These are phyloP conservation scores for Podaxis sp. DNA, from an alignment of 768 basidiomycete species.

Conservation along the genomic window DNA sequence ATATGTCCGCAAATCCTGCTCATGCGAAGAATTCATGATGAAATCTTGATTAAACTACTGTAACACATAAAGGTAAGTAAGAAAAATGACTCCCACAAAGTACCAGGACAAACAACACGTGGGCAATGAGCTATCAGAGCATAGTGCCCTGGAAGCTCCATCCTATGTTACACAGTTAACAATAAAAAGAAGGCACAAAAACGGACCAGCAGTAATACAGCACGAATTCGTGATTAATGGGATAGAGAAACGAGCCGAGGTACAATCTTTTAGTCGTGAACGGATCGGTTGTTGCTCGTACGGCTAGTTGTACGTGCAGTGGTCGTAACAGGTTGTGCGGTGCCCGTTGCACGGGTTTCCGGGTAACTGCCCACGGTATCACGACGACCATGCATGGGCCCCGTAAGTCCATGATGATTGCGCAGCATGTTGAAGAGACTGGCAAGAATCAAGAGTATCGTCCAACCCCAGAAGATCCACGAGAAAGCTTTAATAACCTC, in stretches of 20 bases:
- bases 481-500: constrained; percentile 62
- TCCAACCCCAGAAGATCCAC: constrained; percentile 59
- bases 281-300: neutral
- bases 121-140: no score
- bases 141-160: no score
- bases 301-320: neutral
- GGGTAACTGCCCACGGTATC: constrained; percentile 15
- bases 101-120: no score
- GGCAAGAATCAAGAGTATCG: constrained; percentile 43
- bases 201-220: neutral
- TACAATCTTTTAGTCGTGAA: neutral
- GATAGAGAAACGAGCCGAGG: neutral
- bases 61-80: no score
- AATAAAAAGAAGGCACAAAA: neutral
- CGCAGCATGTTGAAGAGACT: constrained; percentile 24
- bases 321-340: neutral
- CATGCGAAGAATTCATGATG: no score
- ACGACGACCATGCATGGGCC: constrained; percentile 16
- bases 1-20: no score
- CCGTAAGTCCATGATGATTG: constrained; percentile 11
- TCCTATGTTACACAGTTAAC: neutral
- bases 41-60: no score
- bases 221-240: no score
- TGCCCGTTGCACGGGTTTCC: constrained; percentile 13
- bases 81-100: no score